Conservation (phyloP, 2,329 filamentous ascomycete species). For the Chaetothyriales sp. region DNA sequence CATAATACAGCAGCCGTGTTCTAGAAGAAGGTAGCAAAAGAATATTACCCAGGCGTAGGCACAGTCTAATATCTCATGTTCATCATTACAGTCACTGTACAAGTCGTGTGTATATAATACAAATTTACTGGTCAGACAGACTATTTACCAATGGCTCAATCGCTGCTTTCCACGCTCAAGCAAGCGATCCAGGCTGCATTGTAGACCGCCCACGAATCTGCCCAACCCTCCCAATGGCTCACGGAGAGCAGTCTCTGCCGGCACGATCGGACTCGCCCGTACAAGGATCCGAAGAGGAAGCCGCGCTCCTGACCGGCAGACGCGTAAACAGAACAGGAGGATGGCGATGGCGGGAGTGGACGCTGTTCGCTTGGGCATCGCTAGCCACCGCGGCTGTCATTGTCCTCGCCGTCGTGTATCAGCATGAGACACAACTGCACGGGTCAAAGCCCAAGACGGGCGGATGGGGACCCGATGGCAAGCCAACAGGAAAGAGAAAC, state of each 20-base stretch:
- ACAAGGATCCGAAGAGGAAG: conserved; percentile 44
- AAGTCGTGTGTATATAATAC: too few species aligned
- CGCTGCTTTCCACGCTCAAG: neutral
- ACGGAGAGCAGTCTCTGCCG: conserved; percentile 37
- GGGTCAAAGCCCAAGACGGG: conserved; percentile 18
- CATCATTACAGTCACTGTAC: too few species aligned
- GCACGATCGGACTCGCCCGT: conserved; percentile 40
- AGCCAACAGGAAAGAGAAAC: conserved; percentile 60
- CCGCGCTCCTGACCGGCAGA: conserved; percentile 46
- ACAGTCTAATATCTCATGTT: too few species aligned
- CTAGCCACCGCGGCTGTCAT: conserved; percentile 65
- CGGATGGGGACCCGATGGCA: conserved; percentile 26
- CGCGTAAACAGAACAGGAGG: conserved; percentile 22
- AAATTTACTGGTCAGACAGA: too few species aligned
- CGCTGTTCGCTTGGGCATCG: conserved; percentile 69
- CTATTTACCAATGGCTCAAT: neutral
- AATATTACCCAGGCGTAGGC: too few species aligned
- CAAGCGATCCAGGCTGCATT: neutral
- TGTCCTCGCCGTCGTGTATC: conserved; percentile 65
- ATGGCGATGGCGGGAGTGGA: conserved; percentile 54
- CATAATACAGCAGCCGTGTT: too few species aligned
- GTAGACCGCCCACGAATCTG: neutral
- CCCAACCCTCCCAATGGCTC: conserved; percentile 7
- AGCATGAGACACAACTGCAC: conserved; percentile 42
- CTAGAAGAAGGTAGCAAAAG: too few species aligned